Percentiles rank a stretch among this genome's conserved stretches.
These are phyloP conservation scores for Epichloe sibirici DNA, from an alignment of 2,329 filamentous ascomycete genomes.

Conservation along the genomic window DNA sequence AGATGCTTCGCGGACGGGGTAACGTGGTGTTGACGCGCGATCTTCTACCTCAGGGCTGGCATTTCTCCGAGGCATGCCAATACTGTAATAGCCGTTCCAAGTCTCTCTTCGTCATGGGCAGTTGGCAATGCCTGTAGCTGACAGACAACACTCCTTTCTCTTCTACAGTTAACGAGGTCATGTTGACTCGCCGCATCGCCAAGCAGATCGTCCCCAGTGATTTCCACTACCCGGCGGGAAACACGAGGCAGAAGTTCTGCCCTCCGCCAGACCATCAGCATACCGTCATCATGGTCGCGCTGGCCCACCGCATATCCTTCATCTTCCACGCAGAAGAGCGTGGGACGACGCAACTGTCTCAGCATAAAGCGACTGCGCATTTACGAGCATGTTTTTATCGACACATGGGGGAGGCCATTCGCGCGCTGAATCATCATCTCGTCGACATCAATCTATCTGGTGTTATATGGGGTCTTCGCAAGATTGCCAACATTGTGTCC, in stretches of 20 bases:
- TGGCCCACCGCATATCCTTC: neutral
- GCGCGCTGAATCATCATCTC: neutral
- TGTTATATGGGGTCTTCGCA: neutral
- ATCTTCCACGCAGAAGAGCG: neutral
- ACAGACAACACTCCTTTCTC: neutral
- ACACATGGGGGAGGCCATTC: neutral
- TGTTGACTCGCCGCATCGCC: slow-evolving; percentile 1
- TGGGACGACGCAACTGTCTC: neutral
- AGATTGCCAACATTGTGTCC: neutral
- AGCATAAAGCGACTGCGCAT: neutral
- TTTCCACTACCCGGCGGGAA: neutral
- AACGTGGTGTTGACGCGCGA: neutral
- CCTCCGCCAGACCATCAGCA: slow-evolving; percentile 1
- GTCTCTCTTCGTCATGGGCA: no score
- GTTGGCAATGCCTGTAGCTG: neutral
- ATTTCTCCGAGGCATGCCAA: slow-evolving; percentile 1
- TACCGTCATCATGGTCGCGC: neutral
- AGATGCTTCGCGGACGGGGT: neutral
- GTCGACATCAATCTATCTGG: neutral
- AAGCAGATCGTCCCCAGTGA: slow-evolving; percentile 1
- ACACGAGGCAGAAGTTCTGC: neutral
- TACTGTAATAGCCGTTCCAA: neutral
- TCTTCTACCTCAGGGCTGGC: neutral
- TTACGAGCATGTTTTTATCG: neutral
- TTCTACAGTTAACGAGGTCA: neutral